Evolutionary conservation across 1,284 basidiomycete species (phyloP).

Genomic region (Neotropicomus parvogracilis): DNA sequence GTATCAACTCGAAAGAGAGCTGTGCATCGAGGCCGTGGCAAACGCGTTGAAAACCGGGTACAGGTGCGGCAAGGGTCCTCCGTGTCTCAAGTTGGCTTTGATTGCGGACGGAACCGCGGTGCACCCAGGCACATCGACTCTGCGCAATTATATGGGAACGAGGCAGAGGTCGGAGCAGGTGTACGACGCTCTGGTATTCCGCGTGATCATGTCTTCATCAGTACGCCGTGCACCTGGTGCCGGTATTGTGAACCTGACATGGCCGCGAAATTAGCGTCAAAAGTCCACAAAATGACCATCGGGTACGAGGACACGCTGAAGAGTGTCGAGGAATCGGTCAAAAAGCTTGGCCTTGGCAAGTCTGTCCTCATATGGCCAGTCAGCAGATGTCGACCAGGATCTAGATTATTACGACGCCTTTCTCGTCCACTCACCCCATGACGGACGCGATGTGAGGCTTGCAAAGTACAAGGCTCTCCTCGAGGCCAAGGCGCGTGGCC

Average conservation of each 20-base stretch:
- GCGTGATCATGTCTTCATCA: slow-evolving; percentile 32
- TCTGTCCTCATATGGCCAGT: neutral
- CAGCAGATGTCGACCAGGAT: neutral
- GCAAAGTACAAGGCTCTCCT: slow-evolving; percentile 44
- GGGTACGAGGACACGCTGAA: slow-evolving; percentile 38
- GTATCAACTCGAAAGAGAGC: slow-evolving; percentile 12
- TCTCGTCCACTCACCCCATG: slow-evolving; percentile 54
- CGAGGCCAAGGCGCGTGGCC: slow-evolving; percentile 47
- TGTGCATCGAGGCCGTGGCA: slow-evolving; percentile 17
- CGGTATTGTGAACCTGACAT: neutral
- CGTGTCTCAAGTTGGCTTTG: neutral
- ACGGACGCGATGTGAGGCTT: slow-evolving; percentile 42
- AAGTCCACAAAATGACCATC: slow-evolving; percentile 5
- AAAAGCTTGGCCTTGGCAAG: slow-evolving; percentile 35
- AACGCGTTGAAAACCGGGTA: slow-evolving; percentile 25
- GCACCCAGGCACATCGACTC: slow-evolving; percentile 29
- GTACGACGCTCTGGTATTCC: slow-evolving; percentile 20
- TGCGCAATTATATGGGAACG: slow-evolving; percentile 27
- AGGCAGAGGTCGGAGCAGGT: slow-evolving; percentile 25
- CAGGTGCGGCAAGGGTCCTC: slow-evolving; percentile 17
- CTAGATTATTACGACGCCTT: slow-evolving; percentile 57
- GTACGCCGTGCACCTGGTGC: slow-evolving; percentile 19
- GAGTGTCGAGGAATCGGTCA: slow-evolving; percentile 38
- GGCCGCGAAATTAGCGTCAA: slow-evolving; percentile 21
- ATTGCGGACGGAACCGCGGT: neutral